Conservation (phyloP, 306 rosid genomes). For the Acacia confusa region DNA sequence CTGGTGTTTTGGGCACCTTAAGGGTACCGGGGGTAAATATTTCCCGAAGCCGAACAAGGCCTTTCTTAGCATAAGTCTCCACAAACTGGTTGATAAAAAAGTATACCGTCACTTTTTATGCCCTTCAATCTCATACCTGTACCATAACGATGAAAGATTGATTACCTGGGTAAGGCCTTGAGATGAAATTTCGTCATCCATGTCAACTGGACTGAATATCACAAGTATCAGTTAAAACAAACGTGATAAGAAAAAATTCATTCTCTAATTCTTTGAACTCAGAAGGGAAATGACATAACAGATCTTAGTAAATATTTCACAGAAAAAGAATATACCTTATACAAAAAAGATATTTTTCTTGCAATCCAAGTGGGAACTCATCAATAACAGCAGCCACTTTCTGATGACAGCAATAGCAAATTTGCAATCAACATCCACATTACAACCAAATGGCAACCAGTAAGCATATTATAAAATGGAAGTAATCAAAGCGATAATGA, state of each 20-base stretch:
- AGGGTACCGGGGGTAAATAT: constrained; percentile 85
- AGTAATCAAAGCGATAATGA: not conserved
- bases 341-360: constrained; percentile 81
- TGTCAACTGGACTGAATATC: constrained; percentile 85
- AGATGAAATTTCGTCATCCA: constrained; percentile 78
- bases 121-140: constrained; percentile 29
- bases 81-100: constrained; percentile 65
- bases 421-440: constrained; percentile 37
- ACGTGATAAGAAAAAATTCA: constrained; percentile 8
- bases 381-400: constrained; percentile 85
- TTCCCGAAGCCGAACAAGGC: constrained; percentile 84
- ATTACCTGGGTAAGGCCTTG: constrained; percentile 88
- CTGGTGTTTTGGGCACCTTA: constrained; percentile 66
- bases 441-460: constrained; percentile 12
- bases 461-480: constrained; percentile 24
- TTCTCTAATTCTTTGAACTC: constrained; percentile 23
- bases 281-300: constrained; percentile 21
- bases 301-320: constrained; percentile 18
- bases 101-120: constrained; percentile 14
- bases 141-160: constrained; percentile 18
- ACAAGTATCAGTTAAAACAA: constrained; percentile 24
- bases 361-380: constrained; percentile 72
- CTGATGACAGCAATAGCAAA: constrained; percentile 40
- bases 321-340: constrained; percentile 56
- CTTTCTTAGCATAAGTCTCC: constrained; percentile 67